Evolutionary conservation across 2,329 filamentous ascomycete species (phyloP).

Genomic region (Diaporthe sp.): DNA sequence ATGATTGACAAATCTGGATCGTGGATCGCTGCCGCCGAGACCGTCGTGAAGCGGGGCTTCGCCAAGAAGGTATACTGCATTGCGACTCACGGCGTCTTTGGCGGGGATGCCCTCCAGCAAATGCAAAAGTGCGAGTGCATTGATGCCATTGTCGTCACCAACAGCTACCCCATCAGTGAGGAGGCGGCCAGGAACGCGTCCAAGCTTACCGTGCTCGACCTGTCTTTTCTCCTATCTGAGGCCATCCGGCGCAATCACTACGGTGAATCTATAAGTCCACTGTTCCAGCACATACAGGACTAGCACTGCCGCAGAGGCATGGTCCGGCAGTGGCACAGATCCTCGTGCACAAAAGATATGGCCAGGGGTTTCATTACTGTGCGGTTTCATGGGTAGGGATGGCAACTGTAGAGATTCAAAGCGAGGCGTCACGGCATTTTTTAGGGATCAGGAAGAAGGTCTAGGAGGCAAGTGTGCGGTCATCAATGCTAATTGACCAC

Average conservation of each 20-base stretch:
- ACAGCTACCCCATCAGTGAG: slow-evolving; percentile 92
- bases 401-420: slow-evolving; percentile 25
- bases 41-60: slow-evolving; percentile 90
- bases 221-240: slow-evolving; percentile 89
- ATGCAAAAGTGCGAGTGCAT: slow-evolving; percentile 95
- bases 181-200: slow-evolving; percentile 77
- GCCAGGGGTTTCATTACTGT: slow-evolving; percentile 4
- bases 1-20: slow-evolving; percentile 98
- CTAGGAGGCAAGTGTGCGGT: slow-evolving; percentile 20
- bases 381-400: slow-evolving; percentile 25
- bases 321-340: background rate
- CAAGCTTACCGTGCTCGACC: slow-evolving; percentile 91
- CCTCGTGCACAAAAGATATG: slow-evolving; percentile 1
- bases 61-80: slow-evolving; percentile 98
- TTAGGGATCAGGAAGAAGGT: slow-evolving; percentile 22
- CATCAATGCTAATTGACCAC: slow-evolving; percentile 36
- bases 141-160: slow-evolving; percentile 93
- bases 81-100: slow-evolving; percentile 95
- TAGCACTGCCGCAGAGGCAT: slow-evolving; percentile 48
- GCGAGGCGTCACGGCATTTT: slow-evolving; percentile 39
- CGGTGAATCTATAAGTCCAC: slow-evolving; percentile 81
- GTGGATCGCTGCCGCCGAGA: slow-evolving; percentile 98
- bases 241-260: slow-evolving; percentile 97
- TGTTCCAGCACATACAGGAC: slow-evolving; percentile 77
- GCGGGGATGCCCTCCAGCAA: slow-evolving; percentile 88